phyloP scores from a whole-genome alignment of 2,329 filamentous ascomycete species.

The Ceratocystis albifundus region DNA sequence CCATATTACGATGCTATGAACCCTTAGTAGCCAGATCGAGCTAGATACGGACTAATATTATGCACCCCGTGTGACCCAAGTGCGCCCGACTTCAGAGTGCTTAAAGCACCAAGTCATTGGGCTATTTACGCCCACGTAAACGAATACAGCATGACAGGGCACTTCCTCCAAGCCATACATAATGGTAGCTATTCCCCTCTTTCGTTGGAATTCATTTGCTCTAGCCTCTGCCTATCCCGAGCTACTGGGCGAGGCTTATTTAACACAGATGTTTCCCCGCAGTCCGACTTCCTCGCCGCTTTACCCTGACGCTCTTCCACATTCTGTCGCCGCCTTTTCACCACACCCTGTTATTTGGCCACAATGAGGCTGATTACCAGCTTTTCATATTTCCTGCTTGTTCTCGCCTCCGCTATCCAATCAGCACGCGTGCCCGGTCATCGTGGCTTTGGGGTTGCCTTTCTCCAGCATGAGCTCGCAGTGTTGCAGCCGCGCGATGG shows the following conservation, averaged over 20 bases:
- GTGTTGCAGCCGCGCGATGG: slow-evolving; percentile 6
- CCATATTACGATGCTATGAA: too few species aligned
- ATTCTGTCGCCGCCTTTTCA: background rate
- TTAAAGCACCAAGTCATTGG: background rate
- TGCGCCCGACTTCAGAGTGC: too few species aligned
- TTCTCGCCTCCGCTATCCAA: background rate
- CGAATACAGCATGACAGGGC: background rate
- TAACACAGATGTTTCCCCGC: too few species aligned
- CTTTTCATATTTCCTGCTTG: background rate
- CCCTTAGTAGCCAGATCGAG: too few species aligned
- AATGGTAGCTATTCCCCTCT: background rate
- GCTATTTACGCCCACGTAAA: background rate
- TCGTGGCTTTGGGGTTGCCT: slow-evolving; percentile 8
- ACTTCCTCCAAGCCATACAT: background rate
- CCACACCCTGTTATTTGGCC: background rate
- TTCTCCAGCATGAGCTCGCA: slow-evolving; percentile 6
- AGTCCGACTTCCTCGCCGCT: background rate
- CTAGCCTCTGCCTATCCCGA: background rate
- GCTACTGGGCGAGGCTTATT: background rate
- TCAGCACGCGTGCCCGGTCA: slow-evolving; percentile 11
- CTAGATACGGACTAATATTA: too few species aligned
- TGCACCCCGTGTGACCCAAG: too few species aligned
- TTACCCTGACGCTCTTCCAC: background rate
- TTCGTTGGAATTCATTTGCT: background rate
- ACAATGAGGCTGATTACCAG: background rate